These are phyloP conservation scores for Suillus hirtellus DNA, from an alignment of 768 basidiomycete species.

Conservation along the genomic window DNA sequence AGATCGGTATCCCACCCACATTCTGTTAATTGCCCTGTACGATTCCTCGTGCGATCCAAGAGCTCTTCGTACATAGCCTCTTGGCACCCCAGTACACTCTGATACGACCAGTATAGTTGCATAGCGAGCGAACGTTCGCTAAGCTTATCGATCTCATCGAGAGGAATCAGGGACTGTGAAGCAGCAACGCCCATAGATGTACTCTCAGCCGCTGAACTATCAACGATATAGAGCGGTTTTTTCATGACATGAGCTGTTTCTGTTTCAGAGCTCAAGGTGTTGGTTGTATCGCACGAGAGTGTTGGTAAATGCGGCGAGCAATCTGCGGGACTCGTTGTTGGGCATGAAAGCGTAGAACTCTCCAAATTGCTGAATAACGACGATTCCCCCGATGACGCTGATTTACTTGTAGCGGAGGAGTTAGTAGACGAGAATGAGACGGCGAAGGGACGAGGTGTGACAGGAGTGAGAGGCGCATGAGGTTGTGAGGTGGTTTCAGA, in stretches of 20 bases:
- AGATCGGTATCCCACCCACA: conserved; percentile 75
- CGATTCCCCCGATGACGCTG: conserved; percentile 35
- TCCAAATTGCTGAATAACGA: conserved; percentile 34
- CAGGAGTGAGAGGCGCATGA: conserved; percentile 14
- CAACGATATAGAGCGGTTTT: conserved; percentile 43
- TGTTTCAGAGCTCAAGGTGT: conserved; percentile 6
- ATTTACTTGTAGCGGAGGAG: conserved; percentile 34
- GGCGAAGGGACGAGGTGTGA: conserved; percentile 41
- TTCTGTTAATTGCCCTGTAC: conserved; percentile 49
- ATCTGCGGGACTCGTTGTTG: conserved; percentile 23
- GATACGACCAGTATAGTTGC: conserved; percentile 68
- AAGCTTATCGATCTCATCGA: conserved; percentile 45
- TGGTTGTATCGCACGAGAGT: background rate
- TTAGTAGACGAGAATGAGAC: conserved; percentile 54
- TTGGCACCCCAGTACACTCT: conserved; percentile 61
- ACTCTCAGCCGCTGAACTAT: conserved; percentile 46
- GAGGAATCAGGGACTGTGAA: conserved; percentile 37
- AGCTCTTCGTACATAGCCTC: conserved; percentile 81
- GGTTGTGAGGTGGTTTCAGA: conserved; percentile 23
- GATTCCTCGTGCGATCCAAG: conserved; percentile 59
- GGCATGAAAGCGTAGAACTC: conserved; percentile 24
- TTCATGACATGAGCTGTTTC: conserved; percentile 16
- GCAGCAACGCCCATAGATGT: conserved; percentile 36
- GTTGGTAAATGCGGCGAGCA: conserved; percentile 21
- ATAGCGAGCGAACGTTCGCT: conserved; percentile 66